Base-by-base conservation (phyloP, 2,329 filamentous ascomycete genomes). In the Xylariales sp. region DNA sequence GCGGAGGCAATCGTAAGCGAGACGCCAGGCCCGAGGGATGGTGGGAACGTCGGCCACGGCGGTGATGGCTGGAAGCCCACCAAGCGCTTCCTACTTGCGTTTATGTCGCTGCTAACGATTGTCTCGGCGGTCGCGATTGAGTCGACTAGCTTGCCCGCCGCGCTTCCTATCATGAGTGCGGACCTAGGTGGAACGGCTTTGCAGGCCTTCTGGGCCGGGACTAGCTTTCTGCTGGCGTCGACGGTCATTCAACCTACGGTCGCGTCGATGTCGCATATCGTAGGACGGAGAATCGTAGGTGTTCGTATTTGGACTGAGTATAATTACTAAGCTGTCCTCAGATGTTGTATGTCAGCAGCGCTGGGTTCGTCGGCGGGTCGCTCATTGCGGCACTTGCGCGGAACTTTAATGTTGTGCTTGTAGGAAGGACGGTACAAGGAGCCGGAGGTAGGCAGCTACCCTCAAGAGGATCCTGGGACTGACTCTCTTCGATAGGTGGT, bases 201-300 rank as follows among this genome's bases (percentile, higher is more conserved):
- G 22, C 69, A 86, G 59, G 78, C 80, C 0, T 86, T 86, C 53
- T 87, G 82, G 84, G 74, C 80, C 10, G 83, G 82, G 2, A 86
- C 83, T 4, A 79, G 78, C 12, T 88, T 84, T 49, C 65, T 88
- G 4, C 70, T 88, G 4, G 76, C 80, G 3, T 79, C 76, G 42
- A 80, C 82, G 1, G 73, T 81, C 21, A 69, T 78, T 31, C 74
- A 81, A 50, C 79, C 77, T 8, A 38, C 44, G 3, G 43, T 48
- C 20, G 46, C 48, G 6, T 48, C 47, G 3, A 44, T 49, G 35
- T 45, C 43, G 22, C 42, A 48, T 36, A 47, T 52, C 8, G 18
- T 46, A 7, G 50, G 50, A 3, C 45, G 47, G 3, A 43, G 28
- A 34, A 32, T 46, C 9, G 46, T 49, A 38, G 5, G 47, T 32